A percentile compares a stretch with the other conserved stretches of the same genome.
Evolutionary conservation across 1,284 basidiomycete genomes (phyloP).

Genomic region (Puccinia polysora): DNA sequence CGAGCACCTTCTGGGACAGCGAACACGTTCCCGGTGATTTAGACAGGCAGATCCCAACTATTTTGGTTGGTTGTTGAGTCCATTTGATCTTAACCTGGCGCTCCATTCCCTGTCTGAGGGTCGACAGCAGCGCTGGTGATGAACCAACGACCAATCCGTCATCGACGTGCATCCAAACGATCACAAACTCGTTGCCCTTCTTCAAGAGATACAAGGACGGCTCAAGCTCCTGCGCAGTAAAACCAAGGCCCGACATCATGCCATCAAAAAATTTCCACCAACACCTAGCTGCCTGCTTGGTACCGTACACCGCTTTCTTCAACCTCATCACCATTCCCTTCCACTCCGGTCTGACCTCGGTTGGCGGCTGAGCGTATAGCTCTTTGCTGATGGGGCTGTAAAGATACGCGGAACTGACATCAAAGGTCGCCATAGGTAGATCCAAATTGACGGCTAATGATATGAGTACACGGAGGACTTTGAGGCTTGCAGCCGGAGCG

Average conservation of each 20-base stretch:
- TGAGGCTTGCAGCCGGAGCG: conserved; percentile 10
- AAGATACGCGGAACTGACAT: conserved; percentile 11
- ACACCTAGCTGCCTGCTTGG: conserved; percentile 7
- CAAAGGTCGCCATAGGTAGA: background rate
- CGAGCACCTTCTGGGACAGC: no score
- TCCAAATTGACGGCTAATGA: background rate
- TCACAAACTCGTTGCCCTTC: background rate
- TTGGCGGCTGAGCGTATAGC: background rate
- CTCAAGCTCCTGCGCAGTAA: background rate
- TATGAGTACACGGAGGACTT: background rate
- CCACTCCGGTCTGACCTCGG: background rate
- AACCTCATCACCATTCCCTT: background rate
- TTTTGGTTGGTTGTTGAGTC: no score
- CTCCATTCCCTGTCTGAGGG: no score
- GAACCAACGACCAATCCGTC: no score
- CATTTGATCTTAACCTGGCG: no score
- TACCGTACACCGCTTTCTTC: conserved; percentile 20
- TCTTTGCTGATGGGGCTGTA: conserved; percentile 19
- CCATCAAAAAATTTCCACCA: conserved; percentile 16
- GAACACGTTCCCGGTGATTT: no score
- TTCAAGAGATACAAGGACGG: background rate
- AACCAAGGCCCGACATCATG: background rate
- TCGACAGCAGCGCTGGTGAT: no score
- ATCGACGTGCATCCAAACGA: conserved; percentile 32
- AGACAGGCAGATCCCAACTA: no score